Base-by-base conservation (phyloP, 2,329 filamentous ascomycete species). In the Colletotrichum sp. region DNA sequence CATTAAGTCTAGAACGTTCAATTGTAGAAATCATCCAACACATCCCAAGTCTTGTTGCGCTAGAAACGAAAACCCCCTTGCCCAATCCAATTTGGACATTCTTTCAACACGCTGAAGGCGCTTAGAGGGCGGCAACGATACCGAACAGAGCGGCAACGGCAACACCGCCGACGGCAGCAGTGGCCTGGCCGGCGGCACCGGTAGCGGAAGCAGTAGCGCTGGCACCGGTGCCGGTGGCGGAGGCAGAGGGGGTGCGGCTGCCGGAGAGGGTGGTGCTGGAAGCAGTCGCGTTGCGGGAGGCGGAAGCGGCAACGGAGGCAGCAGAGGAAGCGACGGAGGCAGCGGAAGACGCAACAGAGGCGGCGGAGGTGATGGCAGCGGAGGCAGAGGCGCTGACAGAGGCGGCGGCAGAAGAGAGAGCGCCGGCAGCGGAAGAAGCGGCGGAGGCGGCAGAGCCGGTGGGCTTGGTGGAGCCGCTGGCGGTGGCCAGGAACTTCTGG, bases 361-460 rank as follows among this genome's bases (percentile, higher is more conserved):
- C 57, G 12, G 84, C 82, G 13, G 79, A 68, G 68, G 83, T 81
- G 13, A 83, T 84, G 68, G 81, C 79, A n/a, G 74, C 60, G 28
- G 86, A 78, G 10, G 83, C 81, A 24, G 74, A 64, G 13, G 63
- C 32, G 4, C 26, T 28, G 28, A 28, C 61, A 2, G 65, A 32
- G 32, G 59, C 48, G 10, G 30, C 21, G 2, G 67, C 28, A n/a
- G 73, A 24, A 4, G 71, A 32, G 13, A 48, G 43, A 48, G 64
- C 52, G 8, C 39, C 12, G 21, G 70, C 21, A 21, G 70, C 59
- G 9, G 39, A 48, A 3, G 64, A 64, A 2, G 69, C 68, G 18
- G 32, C 60, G 18, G 70, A 36, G 7, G 66, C 48, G 13, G 39
- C 55, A 28, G 61, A 26, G 48, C 65, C 24, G 32, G 32, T 52